Conservation (phyloP, 306 rosid genomes). For the Leucaena leucocephala region DNA sequence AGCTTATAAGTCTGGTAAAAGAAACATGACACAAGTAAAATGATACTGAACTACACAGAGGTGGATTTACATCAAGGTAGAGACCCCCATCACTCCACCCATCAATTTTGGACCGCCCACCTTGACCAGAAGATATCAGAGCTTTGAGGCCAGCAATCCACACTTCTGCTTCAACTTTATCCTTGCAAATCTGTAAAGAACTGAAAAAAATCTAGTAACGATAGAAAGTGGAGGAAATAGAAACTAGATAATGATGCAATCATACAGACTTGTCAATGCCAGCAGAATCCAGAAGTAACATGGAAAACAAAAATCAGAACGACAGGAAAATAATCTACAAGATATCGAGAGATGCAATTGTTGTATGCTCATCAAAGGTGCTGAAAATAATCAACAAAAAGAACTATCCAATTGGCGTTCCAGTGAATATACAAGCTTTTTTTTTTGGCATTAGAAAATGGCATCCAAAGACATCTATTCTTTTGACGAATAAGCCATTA, state of each 20-base stretch:
- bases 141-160: constrained; percentile 95
- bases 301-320: constrained; percentile 29
- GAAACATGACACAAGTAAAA: constrained; percentile 25
- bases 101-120: constrained; percentile 97
- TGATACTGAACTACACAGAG: constrained; percentile 28
- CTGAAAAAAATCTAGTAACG: neutral
- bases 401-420: constrained; percentile 12
- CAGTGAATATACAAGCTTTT: neutral
- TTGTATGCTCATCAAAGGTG: neutral
- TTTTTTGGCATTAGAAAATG: neutral
- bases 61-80: constrained; percentile 75
- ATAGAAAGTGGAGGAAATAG: neutral
- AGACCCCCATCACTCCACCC: constrained; percentile 98
- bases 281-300: constrained; percentile 44
- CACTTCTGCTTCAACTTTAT: constrained; percentile 92
- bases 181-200: constrained; percentile 84
- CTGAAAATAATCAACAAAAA: constrained; percentile 8
- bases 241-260: too few relatives aligned
- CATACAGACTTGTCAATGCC: constrained; percentile 54
- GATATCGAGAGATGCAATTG: neutral
- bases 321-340: neutral
- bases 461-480: neutral
- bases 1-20: constrained; percentile 5
- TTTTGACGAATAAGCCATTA: too few relatives aligned
- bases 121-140: constrained; percentile 81